Evolutionary conservation across 2,329 filamentous ascomycete species (phyloP).

Genomic region (Penicillium sp.): DNA sequence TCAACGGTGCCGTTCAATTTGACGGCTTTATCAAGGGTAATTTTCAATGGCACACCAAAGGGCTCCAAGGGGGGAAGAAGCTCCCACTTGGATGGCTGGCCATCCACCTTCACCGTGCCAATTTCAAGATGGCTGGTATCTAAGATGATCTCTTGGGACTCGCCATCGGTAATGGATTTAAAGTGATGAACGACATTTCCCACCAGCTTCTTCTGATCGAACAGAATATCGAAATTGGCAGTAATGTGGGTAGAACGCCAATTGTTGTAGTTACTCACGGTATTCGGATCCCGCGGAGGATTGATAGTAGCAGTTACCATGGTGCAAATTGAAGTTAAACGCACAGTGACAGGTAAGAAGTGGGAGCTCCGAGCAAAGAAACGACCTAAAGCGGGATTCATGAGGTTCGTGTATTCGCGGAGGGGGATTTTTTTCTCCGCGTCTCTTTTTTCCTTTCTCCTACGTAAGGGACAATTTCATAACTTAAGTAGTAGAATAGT

Average conservation of each 20-base stretch:
- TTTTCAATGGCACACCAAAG: conserved; percentile 55
- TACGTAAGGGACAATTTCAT: too few relatives aligned
- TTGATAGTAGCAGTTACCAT: conserved; percentile 44
- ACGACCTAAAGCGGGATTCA: conserved; percentile 8
- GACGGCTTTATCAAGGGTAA: conserved; percentile 49
- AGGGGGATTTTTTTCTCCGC: not conserved
- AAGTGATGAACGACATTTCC: conserved; percentile 76
- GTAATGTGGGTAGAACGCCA: conserved; percentile 83
- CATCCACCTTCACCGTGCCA: conserved; percentile 67
- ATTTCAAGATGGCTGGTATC: conserved; percentile 85
- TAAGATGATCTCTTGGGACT: conserved; percentile 74
- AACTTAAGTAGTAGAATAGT: too few relatives aligned
- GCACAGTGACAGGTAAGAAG: not conserved
- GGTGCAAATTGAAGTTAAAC: conserved; percentile 28
- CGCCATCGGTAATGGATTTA: conserved; percentile 70
- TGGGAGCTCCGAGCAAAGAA: conserved; percentile 2
- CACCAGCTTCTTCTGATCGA: conserved; percentile 71
- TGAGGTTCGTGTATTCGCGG: not conserved
- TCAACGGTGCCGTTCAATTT: conserved; percentile 49
- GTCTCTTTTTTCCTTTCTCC: not conserved
- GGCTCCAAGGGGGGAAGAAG: conserved; percentile 69
- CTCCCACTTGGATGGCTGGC: conserved; percentile 64
- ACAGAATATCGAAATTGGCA: conserved; percentile 79
- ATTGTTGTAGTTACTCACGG: conserved; percentile 84
- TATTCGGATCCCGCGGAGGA: conserved; percentile 75